phyloP scores from a whole-genome alignment of 495 filamentous ascomycete species.

The Sphaerosporella brunnea region DNA sequence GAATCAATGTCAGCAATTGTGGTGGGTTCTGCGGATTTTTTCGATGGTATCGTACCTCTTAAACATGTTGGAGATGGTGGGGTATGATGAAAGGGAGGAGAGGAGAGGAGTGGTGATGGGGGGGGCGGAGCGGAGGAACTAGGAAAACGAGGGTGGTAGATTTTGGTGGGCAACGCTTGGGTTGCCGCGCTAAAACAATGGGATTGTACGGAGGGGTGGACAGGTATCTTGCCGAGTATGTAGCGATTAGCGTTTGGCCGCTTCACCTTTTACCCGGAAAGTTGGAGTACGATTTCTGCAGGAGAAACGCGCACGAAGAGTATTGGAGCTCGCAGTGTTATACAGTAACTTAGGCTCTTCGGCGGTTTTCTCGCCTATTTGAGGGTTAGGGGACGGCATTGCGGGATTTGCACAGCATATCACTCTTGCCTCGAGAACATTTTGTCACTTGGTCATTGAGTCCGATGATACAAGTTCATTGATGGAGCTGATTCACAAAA shows the following conservation, averaged over 20 bases:
- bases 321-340: too few relatives aligned
- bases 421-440: too few relatives aligned
- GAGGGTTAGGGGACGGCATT: too few relatives aligned
- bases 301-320: too few relatives aligned
- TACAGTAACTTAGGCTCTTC: too few relatives aligned
- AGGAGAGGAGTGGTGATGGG: constrained; percentile 16
- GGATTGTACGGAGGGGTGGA: background rate
- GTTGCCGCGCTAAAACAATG: constrained; percentile 3
- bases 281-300: too few relatives aligned
- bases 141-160: constrained; percentile 4
- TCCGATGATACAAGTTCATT: too few relatives aligned
- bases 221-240: constrained; percentile 3
- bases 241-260: background rate
- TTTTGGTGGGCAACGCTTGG: constrained; percentile 2
- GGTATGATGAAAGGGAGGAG: constrained; percentile 22
- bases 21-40: too few relatives aligned
- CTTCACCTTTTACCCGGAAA: background rate
- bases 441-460: too few relatives aligned
- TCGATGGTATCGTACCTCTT: constrained; percentile 29
- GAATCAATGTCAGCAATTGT: constrained; percentile 17
- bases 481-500: too few relatives aligned
- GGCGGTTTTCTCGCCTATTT: too few relatives aligned
- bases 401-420: too few relatives aligned
- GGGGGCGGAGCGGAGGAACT: background rate
- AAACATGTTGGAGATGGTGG: constrained; percentile 29